Conservation (phyloP, 345 rosid species). For the Salix brachista region DNA sequence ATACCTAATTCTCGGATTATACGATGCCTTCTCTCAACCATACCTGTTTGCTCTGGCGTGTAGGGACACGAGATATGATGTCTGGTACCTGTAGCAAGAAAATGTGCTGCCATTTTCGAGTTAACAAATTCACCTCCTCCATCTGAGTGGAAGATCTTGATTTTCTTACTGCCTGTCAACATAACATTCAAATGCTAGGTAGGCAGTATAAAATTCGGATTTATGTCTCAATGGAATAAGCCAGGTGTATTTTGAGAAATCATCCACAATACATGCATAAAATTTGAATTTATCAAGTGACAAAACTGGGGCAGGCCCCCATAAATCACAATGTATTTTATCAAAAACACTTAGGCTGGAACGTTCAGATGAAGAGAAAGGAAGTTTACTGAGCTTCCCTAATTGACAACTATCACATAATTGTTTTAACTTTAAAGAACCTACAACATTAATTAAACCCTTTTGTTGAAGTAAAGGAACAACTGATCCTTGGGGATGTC, state of each 20-base stretch:
- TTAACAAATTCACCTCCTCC: neutral
- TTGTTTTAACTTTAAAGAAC: accelerated
- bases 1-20: neutral
- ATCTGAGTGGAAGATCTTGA: neutral
- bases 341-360: neutral
- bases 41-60: neutral
- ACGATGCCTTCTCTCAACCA: neutral
- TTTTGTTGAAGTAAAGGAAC: too few relatives aligned
- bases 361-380: neutral
- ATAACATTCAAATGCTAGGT: neutral
- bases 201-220: neutral
- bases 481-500: too few relatives aligned
- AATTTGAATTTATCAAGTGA: neutral
- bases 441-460: too few relatives aligned
- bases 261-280: neutral
- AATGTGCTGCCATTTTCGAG: neutral
- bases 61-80: neutral
- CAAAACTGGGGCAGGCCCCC: neutral
- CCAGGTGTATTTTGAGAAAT: neutral
- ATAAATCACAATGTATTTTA: neutral
- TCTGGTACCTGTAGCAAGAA: neutral
- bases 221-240: neutral
- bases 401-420: conserved; percentile 4
- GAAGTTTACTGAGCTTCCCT: neutral
- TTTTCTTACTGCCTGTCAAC: neutral